Base-by-base conservation (phyloP, 208 protist genomes). In the Trypanosoma melophagium region DNA sequence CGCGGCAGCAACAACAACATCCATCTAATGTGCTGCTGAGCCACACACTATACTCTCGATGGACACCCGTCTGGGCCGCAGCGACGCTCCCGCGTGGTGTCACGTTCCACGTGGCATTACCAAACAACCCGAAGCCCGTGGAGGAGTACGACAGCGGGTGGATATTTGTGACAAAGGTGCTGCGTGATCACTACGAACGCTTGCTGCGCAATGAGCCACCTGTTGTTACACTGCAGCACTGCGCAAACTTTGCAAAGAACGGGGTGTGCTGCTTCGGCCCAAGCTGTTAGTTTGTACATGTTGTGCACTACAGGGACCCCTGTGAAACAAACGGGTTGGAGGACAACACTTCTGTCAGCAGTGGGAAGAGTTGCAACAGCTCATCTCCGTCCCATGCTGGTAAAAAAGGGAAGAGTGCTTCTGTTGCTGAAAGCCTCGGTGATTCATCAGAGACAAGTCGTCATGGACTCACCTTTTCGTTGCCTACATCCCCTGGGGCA, bases 251-350 rank as follows among this genome's bases (percentile, higher is more conserved):
- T 71, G 84, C 82, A 5, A 87, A 86, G 53, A 91, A 91, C 62
- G 85, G 85, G n/a, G 81, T 87, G 25, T 91, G 85, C 66, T 91
- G 85, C 63, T 91, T 91, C 66, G 85, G 85, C n/a, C 72, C 81
- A 52, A 79, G 84, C 60, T 91, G 85, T 60, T 79, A 87, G 58
- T 91, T 91, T 59, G 82, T 91, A 24, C 85, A 91, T 53, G 85
- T 88, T 0, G 63, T 86, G 41, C 80, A 87, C 60, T 84, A 89
- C 73, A 31, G 55, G 14, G 62, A 77, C 14, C 69, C 65, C 51
- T 57, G 65, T 16, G 70, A 80, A n/a, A 44, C 42, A 25, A 80
- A 91, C 10, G 59, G 24, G 35, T 83, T 77, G 13, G 73, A 86
- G 41, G 70, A 69, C 19, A 51, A 24, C 24, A 79, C 69, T 8